Evolutionary conservation across 768 basidiomycete genomes (phyloP), one percentile per base, ranked within the genome.

Genomic region (Hirschioporus abietinus): DNA sequence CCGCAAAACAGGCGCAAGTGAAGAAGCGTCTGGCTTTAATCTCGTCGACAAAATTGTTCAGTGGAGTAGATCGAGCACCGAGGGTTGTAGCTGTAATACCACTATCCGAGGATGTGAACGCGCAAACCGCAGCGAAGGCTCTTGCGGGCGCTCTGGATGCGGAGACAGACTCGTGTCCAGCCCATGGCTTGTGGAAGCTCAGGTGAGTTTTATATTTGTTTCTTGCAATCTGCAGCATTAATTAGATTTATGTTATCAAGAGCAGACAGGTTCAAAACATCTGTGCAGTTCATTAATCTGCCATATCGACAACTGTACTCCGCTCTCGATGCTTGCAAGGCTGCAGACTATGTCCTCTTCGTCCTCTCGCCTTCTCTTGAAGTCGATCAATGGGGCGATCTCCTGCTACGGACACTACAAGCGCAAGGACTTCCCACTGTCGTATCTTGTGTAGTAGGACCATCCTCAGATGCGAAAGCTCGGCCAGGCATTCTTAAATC

Each of bases 1-100:
- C 89, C 27, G 90, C 93, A 66, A 94, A 93, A 73, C 95, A 98
- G 77, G 78, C 83, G 0, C 93, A 95, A 75, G 71, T 82, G 12
- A 80, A 85, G 70, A 95, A 95, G 75, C 84, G 90, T 26, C 83
- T 83, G 62, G 81, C 86, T 3, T 76, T 95, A 63, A 77, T 91
- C 58, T 86, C 88, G 12, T 85, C 89, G 18, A 87, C 87, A 58
- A 86, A 90, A n/a, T 79, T 96, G 27, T 95, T 95, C 76, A 88
- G 79, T 65, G 90, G 92, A 24, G 83, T 85, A 5, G 89, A 92
- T 70, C 89, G 88, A 12, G 87, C 88, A 7, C 94, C 96, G 24
- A 82, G 96, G 34, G 89, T 98, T 57, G 90, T 98, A 12, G 89
- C 93, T 0, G 85, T 99, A 59, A 84, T 99, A 52, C 94, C 96